Evolutionary conservation across 176 grass and related monocot genomes (phyloP).

Genomic region (Zea mays): DNA sequence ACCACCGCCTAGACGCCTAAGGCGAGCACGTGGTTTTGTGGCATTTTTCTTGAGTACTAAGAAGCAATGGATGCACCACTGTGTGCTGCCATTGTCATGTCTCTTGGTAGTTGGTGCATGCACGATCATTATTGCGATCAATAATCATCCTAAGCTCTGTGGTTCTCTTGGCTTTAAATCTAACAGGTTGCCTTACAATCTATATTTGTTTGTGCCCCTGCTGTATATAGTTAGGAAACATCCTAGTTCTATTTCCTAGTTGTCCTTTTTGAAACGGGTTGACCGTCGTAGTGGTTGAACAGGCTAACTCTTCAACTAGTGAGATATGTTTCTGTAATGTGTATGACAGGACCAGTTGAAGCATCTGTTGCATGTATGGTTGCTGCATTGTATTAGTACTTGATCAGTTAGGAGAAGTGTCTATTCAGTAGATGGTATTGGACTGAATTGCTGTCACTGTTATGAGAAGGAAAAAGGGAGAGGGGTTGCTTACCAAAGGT

Average conservation of each 20-base stretch:
- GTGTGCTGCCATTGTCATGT: background rate
- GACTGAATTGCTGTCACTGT: background rate
- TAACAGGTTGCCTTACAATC: background rate
- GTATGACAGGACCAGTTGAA: conserved; percentile 9
- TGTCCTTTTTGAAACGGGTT: background rate
- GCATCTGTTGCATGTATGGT: background rate
- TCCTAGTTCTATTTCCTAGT: background rate
- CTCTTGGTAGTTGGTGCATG: conserved; percentile 16
- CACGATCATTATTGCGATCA: conserved; percentile 11
- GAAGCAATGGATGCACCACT: background rate
- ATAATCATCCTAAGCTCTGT: background rate
- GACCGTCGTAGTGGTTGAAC: conserved; percentile 19
- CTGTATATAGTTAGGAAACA: background rate
- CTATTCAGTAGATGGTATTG: conserved; percentile 14
- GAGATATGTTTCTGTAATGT: conserved; percentile 24
- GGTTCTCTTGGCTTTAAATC: background rate
- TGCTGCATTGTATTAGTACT: conserved; percentile 21
- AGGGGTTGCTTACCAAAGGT: conserved; percentile 30
- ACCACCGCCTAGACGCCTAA: no score
- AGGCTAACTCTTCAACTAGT: conserved; percentile 12
- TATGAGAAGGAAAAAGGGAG: background rate
- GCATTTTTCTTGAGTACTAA: conserved; percentile 16
- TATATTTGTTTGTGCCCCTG: background rate
- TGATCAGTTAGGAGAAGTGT: conserved; percentile 29
- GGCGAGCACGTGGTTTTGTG: no score